Percentiles rank a stretch among this genome's conserved stretches.
Conservation (phyloP, 208 protist species). For the Naegleria gruberi region DNA sequence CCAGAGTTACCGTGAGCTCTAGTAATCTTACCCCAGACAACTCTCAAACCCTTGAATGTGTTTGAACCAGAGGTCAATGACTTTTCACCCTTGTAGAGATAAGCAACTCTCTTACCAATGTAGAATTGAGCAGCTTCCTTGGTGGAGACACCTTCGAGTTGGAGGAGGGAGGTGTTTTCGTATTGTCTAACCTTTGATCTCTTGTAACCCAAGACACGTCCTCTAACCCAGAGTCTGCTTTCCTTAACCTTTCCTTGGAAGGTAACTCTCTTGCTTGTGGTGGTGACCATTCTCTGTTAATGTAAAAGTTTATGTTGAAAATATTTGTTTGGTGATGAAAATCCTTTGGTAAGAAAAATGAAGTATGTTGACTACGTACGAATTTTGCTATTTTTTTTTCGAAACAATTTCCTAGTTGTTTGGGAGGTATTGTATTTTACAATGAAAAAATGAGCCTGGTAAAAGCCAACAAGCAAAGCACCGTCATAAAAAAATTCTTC, state of each 20-base stretch:
- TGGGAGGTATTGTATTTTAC: background rate
- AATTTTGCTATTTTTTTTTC: too few relatives aligned
- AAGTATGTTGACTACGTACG: background rate
- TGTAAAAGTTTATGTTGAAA: too few relatives aligned
- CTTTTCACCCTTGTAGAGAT: constrained; percentile 74
- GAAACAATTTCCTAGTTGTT: too few relatives aligned
- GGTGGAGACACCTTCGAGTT: constrained; percentile 90
- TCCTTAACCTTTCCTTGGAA: background rate
- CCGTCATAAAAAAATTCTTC: too few relatives aligned
- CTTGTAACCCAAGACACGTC: constrained; percentile 48
- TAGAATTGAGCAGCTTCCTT: constrained; percentile 91
- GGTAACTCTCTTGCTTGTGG: background rate
- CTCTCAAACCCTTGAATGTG: constrained; percentile 25
- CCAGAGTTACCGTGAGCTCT: constrained; percentile 93
- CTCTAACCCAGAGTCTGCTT: background rate
- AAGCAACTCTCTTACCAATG: constrained; percentile 96
- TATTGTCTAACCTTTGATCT: constrained; percentile 81
- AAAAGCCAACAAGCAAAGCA: too few relatives aligned
- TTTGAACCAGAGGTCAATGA: constrained; percentile 17
- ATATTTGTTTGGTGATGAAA: too few relatives aligned
- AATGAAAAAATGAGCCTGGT: too few relatives aligned
- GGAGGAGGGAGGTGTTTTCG: constrained; percentile 82
- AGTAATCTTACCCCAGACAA: constrained; percentile 94
- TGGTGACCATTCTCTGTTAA: too few relatives aligned
- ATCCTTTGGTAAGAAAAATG: too few relatives aligned